These are phyloP conservation scores for Spizellomyces punctatus DNA, from an alignment of 192 early-diverging fungal species.

Conservation along the genomic window DNA sequence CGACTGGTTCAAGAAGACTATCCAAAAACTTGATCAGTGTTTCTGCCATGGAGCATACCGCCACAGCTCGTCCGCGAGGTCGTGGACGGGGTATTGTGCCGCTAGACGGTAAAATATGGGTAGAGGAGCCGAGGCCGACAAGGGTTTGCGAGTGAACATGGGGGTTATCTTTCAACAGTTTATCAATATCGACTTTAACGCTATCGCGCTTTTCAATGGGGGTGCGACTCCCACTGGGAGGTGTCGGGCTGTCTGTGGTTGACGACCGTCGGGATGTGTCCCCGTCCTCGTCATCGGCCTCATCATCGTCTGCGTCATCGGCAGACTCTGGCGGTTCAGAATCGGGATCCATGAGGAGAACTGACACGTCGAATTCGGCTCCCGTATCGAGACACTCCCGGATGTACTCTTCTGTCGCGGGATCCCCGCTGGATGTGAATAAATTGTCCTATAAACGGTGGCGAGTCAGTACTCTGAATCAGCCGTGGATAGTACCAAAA, in stretches of 20 bases:
- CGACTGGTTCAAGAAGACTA: slow-evolving; percentile 72
- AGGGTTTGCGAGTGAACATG: slow-evolving; percentile 25
- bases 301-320: slow-evolving; percentile 8
- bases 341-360: slow-evolving; percentile 33
- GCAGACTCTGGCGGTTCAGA: background rate
- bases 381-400: slow-evolving; percentile 82
- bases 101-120: background rate
- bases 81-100: slow-evolving; percentile 18
- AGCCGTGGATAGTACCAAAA: background rate
- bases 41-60: slow-evolving; percentile 75
- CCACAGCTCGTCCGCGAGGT: slow-evolving; percentile 46
- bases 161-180: slow-evolving; percentile 24
- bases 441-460: slow-evolving; percentile 57
- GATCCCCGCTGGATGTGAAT: slow-evolving; percentile 68
- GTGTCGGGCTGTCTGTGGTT: background rate
- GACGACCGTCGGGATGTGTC: background rate
- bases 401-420: slow-evolving; percentile 62
- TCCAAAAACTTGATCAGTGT: slow-evolving; percentile 71
- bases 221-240: slow-evolving; percentile 13
- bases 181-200: slow-evolving; percentile 15
- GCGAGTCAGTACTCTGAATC: slow-evolving; percentile 6
- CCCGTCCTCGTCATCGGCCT: background rate
- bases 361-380: slow-evolving; percentile 60
- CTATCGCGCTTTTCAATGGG: slow-evolving; percentile 16
- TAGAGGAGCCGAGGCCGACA: slow-evolving; percentile 24